Evolutionary conservation across 1,139 yeast species (phyloP), one percentile per base, ranked within the genome.

Genomic region (Suhomyces wounanorum): DNA sequence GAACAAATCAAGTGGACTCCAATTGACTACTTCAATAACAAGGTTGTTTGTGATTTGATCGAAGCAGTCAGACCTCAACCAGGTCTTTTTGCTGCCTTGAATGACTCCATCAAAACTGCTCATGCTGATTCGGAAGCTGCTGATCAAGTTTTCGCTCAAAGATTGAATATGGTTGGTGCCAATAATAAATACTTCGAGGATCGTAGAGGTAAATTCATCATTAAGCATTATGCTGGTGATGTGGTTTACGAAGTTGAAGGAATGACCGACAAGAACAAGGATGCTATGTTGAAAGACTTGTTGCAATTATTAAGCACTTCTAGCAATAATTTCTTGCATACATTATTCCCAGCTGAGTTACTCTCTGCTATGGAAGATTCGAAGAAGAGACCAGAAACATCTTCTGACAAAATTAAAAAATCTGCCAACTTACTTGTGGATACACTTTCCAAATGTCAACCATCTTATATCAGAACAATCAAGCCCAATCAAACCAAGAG

Each of bases 1-100:
- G 99, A 94, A 69, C 89, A 90, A 68, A 95, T 95, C 64, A 82
- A 90, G 66, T 95, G 99, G 99, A 89, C 96, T 8, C 99, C 99
- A 17, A 95, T 95, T 65, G 89, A 94, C 57, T 95, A 91, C 70
- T 95, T 95, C 74, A 94, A 95, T 72, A 95, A 95, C 71, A 87
- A 94, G 70, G 87, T 95, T 59, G 99, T 95, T 40, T 95, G 99
- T 76, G 99, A 95, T 63, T 79, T 95, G 66, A 95, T 95, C 65
- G 99, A 95, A 70, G 89, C 91, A 35, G 83, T 84, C 52, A 83
- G 97, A 64, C 99, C 99, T 1, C 77, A 72, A 53, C 98, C 98
- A 0, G 99, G 99, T 54, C 81, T 95, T 47, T 92, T 95, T 73
- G 96, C 99, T 2, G 97, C 97, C 1, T 79, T 95, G 70, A 94